Base-by-base conservation (phyloP, 768 basidiomycete genomes). In the Psilocybe subaeruginosa region DNA sequence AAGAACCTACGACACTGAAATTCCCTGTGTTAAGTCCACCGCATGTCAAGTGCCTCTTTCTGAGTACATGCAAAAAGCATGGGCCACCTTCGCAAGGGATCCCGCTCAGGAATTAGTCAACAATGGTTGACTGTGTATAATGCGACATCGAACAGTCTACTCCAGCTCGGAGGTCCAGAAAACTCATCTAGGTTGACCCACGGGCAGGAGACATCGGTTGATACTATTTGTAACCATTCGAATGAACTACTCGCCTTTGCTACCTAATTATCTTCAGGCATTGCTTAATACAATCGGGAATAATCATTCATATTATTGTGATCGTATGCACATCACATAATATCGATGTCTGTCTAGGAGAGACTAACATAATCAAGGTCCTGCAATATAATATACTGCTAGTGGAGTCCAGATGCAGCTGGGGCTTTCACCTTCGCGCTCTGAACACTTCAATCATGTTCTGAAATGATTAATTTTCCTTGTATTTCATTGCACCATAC, bases 21-120 rank as follows among this genome's bases (percentile, higher is more conserved):
- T 3, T 5, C 56, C 59, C 31, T 56, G 63, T 6, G 33, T 35
- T 6, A 7, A 35, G 49, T 59, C 60, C 17, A 66, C 65, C 8
- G 56, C 61, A 12, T 59, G 41, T 4, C 68, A 68, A 55, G 66
- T 71, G 27, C 63, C 69, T 33, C 63, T 78, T 46, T 72, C 76
- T 5, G 67, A 60, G 53, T 74, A 72, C 51, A 57, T 76, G 3
- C 77, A 78, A 58, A 59, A 63, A 6, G 74, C 75, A 0, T 80
- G 77, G 76, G 76, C 76, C 0, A 66, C 74, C 8, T 78, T 78
- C 54, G 76, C 77, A 17, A 71, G 73, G 17, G 68, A 78, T 62
- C 74, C 77, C 1, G 43, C 61, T 2, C 58, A 69, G 8, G 77
- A 76, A 1, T 58, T 78, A 46, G 14, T 59, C 8, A 35, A 61